Percentiles rank a stretch among this genome's conserved stretches.
Conservation (phyloP, 208 protist species). For the Trypanosoma rangeli region DNA sequence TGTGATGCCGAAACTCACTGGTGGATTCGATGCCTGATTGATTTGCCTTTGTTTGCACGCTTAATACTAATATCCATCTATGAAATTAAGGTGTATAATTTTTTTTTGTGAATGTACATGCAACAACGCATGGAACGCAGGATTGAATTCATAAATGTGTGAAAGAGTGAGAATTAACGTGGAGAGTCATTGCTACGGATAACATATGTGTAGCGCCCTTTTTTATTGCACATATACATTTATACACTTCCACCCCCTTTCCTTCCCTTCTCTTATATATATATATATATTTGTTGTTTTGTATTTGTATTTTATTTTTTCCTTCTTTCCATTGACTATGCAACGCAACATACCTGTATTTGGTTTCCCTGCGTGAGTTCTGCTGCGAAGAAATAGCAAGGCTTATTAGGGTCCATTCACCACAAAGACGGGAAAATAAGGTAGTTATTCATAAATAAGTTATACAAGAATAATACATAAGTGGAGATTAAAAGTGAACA, state of each 20-base stretch:
- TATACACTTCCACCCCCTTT: background rate
- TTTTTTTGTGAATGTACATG: too few relatives aligned
- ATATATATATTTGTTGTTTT: background rate
- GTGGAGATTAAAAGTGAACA: too few relatives aligned
- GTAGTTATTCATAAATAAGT: too few relatives aligned
- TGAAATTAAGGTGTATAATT: background rate
- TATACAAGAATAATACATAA: too few relatives aligned
- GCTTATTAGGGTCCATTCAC: constrained; percentile 8
- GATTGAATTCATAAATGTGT: background rate
- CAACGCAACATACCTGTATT: background rate
- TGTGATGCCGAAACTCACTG: background rate
- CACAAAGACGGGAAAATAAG: background rate
- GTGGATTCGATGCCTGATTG: background rate
- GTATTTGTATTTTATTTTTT: background rate
- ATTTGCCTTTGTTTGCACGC: background rate
- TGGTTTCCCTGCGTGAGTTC: background rate
- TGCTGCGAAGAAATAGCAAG: background rate
- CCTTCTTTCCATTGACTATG: background rate
- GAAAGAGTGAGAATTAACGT: background rate
- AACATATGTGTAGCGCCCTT: too few relatives aligned
- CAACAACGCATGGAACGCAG: too few relatives aligned
- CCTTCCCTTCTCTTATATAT: background rate
- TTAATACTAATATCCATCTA: background rate
- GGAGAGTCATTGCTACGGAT: too few relatives aligned
- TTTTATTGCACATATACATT: too few relatives aligned